Evolutionary conservation across 805 yeast species (phyloP), one percentile per base, ranked within the genome.

Genomic region (Ogataea pini): DNA sequence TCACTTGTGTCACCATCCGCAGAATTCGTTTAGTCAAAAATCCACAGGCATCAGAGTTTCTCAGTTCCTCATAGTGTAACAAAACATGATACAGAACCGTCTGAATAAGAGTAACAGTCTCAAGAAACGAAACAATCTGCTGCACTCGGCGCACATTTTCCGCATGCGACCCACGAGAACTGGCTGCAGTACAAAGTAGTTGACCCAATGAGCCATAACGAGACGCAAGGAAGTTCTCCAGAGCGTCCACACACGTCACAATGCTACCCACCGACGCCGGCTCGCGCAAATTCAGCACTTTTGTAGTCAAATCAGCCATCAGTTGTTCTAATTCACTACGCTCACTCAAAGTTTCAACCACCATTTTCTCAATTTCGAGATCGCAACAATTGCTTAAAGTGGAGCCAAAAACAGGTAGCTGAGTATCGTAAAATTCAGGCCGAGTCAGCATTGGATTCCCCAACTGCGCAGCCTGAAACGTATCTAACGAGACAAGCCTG

Each of bases 401-500:
- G 42, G 54, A 55, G 13, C 69, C 67, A 42, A 69, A 67, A 20
- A 54, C 67, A 0, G 89, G 88, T 1, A 74, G 49, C 51, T 69
- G 62, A 0, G 87, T 80, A 58, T 82, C 87, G 57, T 66, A 82
- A 39, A 67, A 67, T 9, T 69, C 68, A 1, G 63, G 60, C 46
- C 62, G 59, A 14, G 76, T 71, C 9, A 68, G 51, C 19, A 73
- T 58, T 0, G 81, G 77, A 17, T 71, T 71, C 1, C 88, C 88
- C 45, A 73, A 67, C 6, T 71, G 66, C 49, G 71, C 64, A 16
- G 78, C 72, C 46, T 76, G 77, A 42, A 68, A 65, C 1, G 71
- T 52, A 56, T 83, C 88, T 36, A 69, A 50, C 1, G 75, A 56
- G 10, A 78, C 65, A 36, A 83, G 62, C 22, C 69, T 66, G 58